Percentiles rank a stretch among this genome's conserved stretches.
These are phyloP conservation scores for Henckelia pumila DNA, from an alignment of 257 asterid species.

Conservation along the genomic window DNA sequence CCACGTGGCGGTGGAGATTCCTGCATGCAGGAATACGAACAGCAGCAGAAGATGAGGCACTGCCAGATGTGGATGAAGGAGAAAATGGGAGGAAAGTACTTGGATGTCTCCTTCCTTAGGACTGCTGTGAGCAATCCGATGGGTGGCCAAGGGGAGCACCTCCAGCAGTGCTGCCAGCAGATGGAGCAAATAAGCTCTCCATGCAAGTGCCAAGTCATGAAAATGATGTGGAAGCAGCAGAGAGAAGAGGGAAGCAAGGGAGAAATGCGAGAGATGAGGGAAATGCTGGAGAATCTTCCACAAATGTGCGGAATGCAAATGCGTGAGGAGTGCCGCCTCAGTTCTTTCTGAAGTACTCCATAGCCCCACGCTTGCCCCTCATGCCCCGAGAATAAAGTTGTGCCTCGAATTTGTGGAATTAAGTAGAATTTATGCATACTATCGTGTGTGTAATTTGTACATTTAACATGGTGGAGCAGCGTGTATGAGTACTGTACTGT, in stretches of 20 bases:
- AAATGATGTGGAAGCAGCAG: slow-evolving; percentile 13
- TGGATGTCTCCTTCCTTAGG: slow-evolving; percentile 11
- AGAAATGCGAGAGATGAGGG: slow-evolving; percentile 8
- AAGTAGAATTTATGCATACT: neutral
- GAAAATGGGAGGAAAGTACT: neutral
- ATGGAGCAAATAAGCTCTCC: slow-evolving; percentile 5
- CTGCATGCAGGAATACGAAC: slow-evolving; percentile 13
- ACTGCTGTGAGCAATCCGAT: slow-evolving; percentile 18
- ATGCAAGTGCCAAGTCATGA: slow-evolving; percentile 24
- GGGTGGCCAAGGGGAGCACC: slow-evolving; percentile 4
- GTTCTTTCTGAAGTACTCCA: neutral
- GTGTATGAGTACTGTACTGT: too few relatives aligned
- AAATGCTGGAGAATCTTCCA: slow-evolving; percentile 20
- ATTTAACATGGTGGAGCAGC: neutral
- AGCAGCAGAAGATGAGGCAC: slow-evolving; percentile 8
- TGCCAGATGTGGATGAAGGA: slow-evolving; percentile 26
- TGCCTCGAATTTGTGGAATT: neutral
- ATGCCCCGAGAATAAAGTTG: neutral
- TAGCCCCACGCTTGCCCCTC: neutral
- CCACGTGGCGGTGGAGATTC: slow-evolving; percentile 15
- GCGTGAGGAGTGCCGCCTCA: slow-evolving; percentile 12
- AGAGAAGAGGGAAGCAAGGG: neutral
- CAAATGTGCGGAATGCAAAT: neutral
- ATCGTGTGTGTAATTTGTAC: neutral
- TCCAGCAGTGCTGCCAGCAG: slow-evolving; percentile 26